A percentile compares a stretch with the other conserved stretches of the same genome.
These are phyloP conservation scores for Mayamaea pseudoterrestris DNA, from an alignment of 108 stramenopile species.

Conservation along the genomic window DNA sequence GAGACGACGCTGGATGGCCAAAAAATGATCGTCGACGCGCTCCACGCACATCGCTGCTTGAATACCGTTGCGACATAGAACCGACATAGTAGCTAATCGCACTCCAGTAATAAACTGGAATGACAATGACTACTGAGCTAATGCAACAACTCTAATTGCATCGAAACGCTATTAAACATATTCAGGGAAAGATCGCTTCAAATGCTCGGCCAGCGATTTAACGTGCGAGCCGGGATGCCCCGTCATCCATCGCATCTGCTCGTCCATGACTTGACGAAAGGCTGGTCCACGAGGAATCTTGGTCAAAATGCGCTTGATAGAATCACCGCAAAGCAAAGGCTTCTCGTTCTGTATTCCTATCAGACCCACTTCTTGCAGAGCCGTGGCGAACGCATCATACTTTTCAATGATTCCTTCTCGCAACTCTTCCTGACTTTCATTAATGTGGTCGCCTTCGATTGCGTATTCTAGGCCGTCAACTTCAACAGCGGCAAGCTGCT, in stretches of 20 bases:
- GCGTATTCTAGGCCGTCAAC: constrained; percentile 30
- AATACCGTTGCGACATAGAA: too few species aligned
- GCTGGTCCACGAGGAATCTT: constrained; percentile 56
- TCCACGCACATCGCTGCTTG: too few species aligned
- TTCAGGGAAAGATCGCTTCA: constrained; percentile 39
- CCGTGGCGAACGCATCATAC: constrained; percentile 61
- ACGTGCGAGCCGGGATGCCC: constrained; percentile 56
- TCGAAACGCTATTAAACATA: too few species aligned
- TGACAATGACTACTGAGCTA: too few species aligned
- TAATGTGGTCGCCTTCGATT: constrained; percentile 64
- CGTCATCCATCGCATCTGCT: constrained; percentile 66
- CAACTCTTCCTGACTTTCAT: constrained; percentile 56
- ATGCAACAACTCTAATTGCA: too few species aligned
- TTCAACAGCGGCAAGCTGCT: constrained; percentile 31
- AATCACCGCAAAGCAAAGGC: constrained; percentile 57
- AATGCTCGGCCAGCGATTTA: constrained; percentile 38
- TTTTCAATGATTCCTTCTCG: constrained; percentile 46
- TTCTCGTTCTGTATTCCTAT: constrained; percentile 67
- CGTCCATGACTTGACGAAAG: constrained; percentile 79
- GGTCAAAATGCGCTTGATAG: constrained; percentile 52
- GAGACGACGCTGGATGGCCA: too few species aligned
- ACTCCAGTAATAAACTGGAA: too few species aligned
- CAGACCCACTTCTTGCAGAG: constrained; percentile 63
- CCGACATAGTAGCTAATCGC: too few species aligned
- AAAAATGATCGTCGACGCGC: too few species aligned